phyloP scores from a whole-genome alignment of 2,329 filamentous ascomycete genomes.

The Neocucurbitaria cava region DNA sequence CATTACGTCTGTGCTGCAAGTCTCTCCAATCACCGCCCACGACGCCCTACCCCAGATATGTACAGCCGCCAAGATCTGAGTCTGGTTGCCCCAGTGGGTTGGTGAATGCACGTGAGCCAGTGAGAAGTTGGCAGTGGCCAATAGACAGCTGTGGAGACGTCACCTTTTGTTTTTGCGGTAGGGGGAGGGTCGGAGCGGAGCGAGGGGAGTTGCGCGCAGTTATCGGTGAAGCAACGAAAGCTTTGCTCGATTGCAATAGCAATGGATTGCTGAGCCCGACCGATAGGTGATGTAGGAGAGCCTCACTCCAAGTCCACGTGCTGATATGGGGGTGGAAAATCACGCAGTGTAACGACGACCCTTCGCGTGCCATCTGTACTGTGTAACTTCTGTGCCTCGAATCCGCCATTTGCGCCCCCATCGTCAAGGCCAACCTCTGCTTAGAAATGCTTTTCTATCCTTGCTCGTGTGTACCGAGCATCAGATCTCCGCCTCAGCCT shows the following conservation, averaged over 20 bases:
- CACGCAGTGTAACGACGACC: not conserved
- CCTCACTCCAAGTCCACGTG: not conserved
- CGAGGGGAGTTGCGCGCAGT: not conserved
- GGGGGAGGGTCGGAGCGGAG: not conserved
- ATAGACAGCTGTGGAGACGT: not conserved
- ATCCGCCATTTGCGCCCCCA: not conserved
- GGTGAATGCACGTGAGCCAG: not conserved
- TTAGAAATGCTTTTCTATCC: not conserved
- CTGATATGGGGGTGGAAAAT: not conserved
- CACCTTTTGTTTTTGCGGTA: constrained; percentile 3
- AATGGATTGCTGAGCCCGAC: not conserved
- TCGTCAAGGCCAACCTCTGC: not conserved
- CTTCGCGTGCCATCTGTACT: not conserved
- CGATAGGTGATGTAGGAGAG: not conserved
- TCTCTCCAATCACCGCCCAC: constrained; percentile 20
- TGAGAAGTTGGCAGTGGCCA: not conserved
- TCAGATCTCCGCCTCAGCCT: not conserved
- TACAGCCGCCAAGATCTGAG: not conserved
- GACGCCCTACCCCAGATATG: constrained; percentile 33
- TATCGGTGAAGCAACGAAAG: not conserved
- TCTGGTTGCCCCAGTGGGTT: not conserved
- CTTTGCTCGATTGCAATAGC: not conserved
- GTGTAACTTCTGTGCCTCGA: not conserved
- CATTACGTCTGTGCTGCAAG: not conserved
- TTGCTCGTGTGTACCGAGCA: not conserved